Conservation (phyloP, 495 filamentous ascomycete genomes). For the Penicillium cinerascens region DNA sequence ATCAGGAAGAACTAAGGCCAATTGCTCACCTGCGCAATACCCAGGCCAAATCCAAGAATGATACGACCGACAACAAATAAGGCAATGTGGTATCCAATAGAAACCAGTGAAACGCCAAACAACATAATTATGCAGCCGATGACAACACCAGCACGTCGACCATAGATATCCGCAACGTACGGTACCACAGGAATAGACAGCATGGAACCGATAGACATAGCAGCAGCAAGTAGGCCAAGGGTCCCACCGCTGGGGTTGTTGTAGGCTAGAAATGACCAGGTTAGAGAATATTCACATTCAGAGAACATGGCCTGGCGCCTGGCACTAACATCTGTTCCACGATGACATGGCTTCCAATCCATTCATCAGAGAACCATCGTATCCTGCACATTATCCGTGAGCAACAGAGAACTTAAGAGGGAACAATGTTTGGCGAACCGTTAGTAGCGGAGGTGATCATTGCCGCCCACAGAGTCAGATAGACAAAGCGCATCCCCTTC, state of each 20-base stretch:
- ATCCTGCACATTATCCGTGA: constrained; percentile 43
- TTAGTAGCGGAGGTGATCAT: constrained; percentile 34
- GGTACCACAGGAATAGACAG: constrained; percentile 63
- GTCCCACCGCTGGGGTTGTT: constrained; percentile 47
- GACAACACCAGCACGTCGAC: constrained; percentile 58
- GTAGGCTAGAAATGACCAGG: constrained; percentile 18
- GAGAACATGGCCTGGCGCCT: neutral
- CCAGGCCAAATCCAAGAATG: constrained; percentile 60
- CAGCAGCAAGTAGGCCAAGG: constrained; percentile 62
- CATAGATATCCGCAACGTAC: constrained; percentile 57
- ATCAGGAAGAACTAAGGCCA: no score
- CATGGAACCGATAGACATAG: constrained; percentile 66
- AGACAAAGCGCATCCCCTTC: constrained; percentile 36
- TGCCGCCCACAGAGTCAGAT: constrained; percentile 35
- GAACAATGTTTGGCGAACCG: neutral
- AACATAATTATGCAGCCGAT: constrained; percentile 63
- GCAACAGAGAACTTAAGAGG: neutral
- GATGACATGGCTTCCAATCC: constrained; percentile 34
- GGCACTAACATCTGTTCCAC: constrained; percentile 28
- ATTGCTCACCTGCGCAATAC: constrained; percentile 44
- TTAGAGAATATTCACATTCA: neutral
- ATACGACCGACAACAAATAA: constrained; percentile 54
- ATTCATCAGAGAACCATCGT: constrained; percentile 56
- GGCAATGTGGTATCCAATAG: constrained; percentile 45
- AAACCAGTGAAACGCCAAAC: constrained; percentile 65